Conservation (phyloP, 768 basidiomycete genomes). For the Phylloporus sp. region DNA sequence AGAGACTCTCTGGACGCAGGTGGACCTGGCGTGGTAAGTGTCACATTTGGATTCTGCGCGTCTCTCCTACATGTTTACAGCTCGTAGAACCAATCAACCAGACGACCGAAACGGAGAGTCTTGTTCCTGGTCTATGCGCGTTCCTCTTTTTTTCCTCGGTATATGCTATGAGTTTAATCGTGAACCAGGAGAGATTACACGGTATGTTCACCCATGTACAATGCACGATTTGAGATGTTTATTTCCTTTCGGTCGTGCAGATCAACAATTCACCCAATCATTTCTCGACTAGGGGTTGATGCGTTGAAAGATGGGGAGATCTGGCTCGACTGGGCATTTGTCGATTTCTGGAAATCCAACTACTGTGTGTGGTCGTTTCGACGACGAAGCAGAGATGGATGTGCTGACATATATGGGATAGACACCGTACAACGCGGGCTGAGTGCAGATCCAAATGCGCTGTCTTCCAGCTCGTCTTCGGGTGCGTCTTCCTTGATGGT, state of each 20-base stretch:
- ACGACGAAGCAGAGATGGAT: not conserved
- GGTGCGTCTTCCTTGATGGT: constrained; percentile 37
- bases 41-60: not conserved
- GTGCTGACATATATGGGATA: constrained; percentile 21
- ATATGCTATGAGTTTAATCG: constrained; percentile 96
- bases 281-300: constrained; percentile 87
- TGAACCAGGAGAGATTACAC: constrained; percentile 92
- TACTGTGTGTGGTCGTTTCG: constrained; percentile 61
- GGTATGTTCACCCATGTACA: constrained; percentile 42
- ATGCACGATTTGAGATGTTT: not conserved
- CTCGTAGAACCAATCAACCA: constrained; percentile 95
- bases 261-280: constrained; percentile 82
- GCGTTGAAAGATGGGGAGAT: constrained; percentile 82
- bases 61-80: constrained; percentile 36
- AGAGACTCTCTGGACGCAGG: constrained; percentile 88
- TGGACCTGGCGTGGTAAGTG: constrained; percentile 82
- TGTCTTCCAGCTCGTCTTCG: constrained; percentile 49
- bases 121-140: constrained; percentile 86
- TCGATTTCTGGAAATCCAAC: constrained; percentile 98
- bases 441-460: constrained; percentile 61
- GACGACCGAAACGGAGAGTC: constrained; percentile 74
- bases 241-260: constrained; percentile 37
- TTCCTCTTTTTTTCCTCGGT: constrained; percentile 91
- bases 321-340: constrained; percentile 98
- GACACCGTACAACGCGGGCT: constrained; percentile 77